These are phyloP conservation scores for Trichophyton verrucosum DNA, from an alignment of 2,329 filamentous ascomycete genomes.

Conservation along the genomic window DNA sequence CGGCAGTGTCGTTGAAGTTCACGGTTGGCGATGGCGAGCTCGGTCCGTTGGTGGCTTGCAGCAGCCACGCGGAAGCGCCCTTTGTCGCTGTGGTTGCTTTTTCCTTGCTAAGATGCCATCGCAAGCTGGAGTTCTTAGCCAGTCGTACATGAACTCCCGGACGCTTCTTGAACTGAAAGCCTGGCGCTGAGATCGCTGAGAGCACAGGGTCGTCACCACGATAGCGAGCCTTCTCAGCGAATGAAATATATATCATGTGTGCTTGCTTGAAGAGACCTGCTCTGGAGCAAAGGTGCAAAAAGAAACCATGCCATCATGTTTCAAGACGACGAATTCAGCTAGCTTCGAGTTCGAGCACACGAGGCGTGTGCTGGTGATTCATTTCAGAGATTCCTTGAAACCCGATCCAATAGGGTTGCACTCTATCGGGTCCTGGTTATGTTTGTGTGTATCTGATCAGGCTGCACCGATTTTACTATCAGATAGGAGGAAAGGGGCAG, in stretches of 20 bases:
- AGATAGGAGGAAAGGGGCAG: too few species aligned
- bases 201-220: too few species aligned
- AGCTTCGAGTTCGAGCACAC: background rate
- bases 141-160: background rate
- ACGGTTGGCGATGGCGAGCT: background rate
- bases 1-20: background rate
- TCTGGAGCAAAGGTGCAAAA: background rate
- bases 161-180: too few species aligned
- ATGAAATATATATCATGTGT: too few species aligned
- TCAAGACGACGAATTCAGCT: background rate
- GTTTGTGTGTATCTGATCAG: background rate
- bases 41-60: background rate
- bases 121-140: background rate
- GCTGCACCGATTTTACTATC: background rate
- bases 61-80: background rate
- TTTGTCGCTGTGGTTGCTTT: background rate
- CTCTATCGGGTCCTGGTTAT: background rate
- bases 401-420: background rate
- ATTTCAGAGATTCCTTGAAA: background rate
- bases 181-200: too few species aligned
- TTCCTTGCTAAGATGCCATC: background rate
- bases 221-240: too few species aligned
- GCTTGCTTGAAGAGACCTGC: background rate
- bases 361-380: background rate
- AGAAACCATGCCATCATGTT: background rate